Conservation (phyloP, 352 stramenopile genomes). For the Globisporangium megalacanthum region DNA sequence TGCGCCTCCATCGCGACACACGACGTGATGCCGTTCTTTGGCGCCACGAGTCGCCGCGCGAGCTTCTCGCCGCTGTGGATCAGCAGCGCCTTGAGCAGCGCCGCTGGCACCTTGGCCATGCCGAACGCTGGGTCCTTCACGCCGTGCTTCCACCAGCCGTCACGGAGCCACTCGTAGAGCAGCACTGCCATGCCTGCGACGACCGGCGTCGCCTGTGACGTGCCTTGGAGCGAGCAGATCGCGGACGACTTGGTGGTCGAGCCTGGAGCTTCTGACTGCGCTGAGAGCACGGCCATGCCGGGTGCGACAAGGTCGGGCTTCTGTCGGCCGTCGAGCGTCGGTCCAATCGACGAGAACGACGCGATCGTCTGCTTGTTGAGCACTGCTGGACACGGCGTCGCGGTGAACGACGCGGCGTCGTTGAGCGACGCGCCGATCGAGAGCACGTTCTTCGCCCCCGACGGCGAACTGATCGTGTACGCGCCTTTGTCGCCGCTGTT, state of each 20-base stretch:
- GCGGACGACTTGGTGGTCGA: conserved; percentile 46
- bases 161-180: conserved; percentile 72
- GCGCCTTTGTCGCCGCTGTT: conserved; percentile 80
- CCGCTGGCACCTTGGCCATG: conserved; percentile 56
- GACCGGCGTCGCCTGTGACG: conserved; percentile 71
- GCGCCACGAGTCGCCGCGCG: conserved; percentile 31
- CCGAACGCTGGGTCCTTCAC: conserved; percentile 42
- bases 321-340: conserved; percentile 74
- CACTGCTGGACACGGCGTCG: conserved; percentile 39
- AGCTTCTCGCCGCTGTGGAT: conserved; percentile 73
- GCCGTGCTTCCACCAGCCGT: conserved; percentile 75
- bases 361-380: conserved; percentile 75
- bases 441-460: conserved; percentile 81
- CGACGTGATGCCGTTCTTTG: conserved; percentile 41
- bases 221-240: conserved; percentile 73
- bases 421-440: conserved; percentile 80
- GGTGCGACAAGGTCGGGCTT: conserved; percentile 88
- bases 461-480: conserved; percentile 79
- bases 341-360: conserved; percentile 79
- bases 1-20: conserved; percentile 32
- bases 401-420: conserved; percentile 37
- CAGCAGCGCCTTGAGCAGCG: conserved; percentile 72
- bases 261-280: conserved; percentile 50
- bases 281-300: conserved; percentile 75
- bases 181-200: conserved; percentile 70